phyloP scores from a whole-genome alignment of 169 alveolate species.

The Perkinsus chesapeaki region DNA sequence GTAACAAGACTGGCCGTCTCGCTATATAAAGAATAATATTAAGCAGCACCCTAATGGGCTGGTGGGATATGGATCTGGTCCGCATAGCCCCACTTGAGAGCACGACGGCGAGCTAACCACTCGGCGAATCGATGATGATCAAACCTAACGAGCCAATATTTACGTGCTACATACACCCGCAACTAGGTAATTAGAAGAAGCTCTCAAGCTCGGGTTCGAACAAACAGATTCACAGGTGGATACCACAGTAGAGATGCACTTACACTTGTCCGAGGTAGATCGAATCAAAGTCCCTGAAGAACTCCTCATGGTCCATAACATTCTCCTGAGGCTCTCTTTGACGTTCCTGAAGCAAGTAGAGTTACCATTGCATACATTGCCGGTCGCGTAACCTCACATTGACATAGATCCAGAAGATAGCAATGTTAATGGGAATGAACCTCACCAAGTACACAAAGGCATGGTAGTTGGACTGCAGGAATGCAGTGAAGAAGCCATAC shows the following conservation, averaged over 20 bases:
- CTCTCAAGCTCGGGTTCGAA: no score
- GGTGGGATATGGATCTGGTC: not conserved
- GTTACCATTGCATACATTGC: no score
- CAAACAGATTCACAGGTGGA: not conserved
- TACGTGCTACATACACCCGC: no score
- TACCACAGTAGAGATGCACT: not conserved
- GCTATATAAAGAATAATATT: not conserved
- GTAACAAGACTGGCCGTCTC: not conserved
- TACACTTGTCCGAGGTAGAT: constrained; percentile 4
- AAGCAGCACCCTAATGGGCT: not conserved
- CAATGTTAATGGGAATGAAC: not conserved
- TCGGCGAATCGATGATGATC: not conserved
- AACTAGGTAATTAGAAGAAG: no score
- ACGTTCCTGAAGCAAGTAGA: no score
- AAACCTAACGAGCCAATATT: not conserved
- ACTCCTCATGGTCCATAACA: not conserved
- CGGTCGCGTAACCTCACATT: not conserved
- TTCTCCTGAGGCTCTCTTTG: not conserved
- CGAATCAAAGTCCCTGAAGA: not conserved
- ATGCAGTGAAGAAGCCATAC: not conserved
- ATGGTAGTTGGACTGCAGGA: not conserved
- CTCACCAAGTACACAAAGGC: not conserved
- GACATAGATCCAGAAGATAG: not conserved
- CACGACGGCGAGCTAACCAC: not conserved
- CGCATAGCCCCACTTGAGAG: not conserved